Percentiles rank a stretch among this genome's conserved stretches.
Evolutionary conservation across 1,284 basidiomycete species (phyloP).

Genomic region (Ceratobasidium papillatum): DNA sequence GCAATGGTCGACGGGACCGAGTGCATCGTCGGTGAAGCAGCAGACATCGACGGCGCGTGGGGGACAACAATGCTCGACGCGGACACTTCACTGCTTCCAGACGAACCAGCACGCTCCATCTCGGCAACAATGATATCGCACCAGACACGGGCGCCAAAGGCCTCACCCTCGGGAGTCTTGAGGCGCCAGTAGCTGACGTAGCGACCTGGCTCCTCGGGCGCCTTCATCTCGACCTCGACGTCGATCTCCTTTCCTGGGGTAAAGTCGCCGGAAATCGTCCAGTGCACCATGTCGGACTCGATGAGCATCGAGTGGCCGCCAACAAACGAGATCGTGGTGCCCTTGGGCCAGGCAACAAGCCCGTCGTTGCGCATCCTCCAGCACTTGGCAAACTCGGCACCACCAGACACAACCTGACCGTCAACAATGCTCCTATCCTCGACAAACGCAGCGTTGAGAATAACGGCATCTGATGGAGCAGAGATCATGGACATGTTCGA

Average conservation of each 20-base stretch:
- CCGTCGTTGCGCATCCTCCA: slow-evolving; percentile 79
- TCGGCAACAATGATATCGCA: slow-evolving; percentile 42
- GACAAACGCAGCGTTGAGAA: slow-evolving; percentile 65
- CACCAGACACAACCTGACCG: slow-evolving; percentile 80
- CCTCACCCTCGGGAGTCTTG: slow-evolving; percentile 62
- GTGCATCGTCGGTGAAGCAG: slow-evolving; percentile 8
- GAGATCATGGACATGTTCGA: slow-evolving; percentile 3
- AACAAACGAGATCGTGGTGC: slow-evolving; percentile 71
- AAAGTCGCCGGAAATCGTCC: slow-evolving; percentile 61
- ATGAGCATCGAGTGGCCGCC: slow-evolving; percentile 65
- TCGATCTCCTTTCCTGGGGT: slow-evolving; percentile 66
- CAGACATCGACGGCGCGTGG: slow-evolving; percentile 20
- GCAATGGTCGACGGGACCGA: slow-evolving; percentile 14
- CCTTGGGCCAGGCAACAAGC: slow-evolving; percentile 68
- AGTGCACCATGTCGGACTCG: slow-evolving; percentile 49
- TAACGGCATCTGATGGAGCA: slow-evolving; percentile 27
- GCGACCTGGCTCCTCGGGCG: slow-evolving; percentile 74
- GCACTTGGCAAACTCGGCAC: slow-evolving; percentile 83
- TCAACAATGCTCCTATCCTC: slow-evolving; percentile 75
- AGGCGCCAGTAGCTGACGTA: slow-evolving; percentile 81
- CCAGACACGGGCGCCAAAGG: slow-evolving; percentile 68
- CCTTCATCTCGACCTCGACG: slow-evolving; percentile 79
- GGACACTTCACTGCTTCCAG: slow-evolving; percentile 32
- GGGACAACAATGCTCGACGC: slow-evolving; percentile 37
- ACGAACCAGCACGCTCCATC: slow-evolving; percentile 28